Conservation (phyloP, 2,329 filamentous ascomycete species). For the Dactylonectria estremocensis region DNA sequence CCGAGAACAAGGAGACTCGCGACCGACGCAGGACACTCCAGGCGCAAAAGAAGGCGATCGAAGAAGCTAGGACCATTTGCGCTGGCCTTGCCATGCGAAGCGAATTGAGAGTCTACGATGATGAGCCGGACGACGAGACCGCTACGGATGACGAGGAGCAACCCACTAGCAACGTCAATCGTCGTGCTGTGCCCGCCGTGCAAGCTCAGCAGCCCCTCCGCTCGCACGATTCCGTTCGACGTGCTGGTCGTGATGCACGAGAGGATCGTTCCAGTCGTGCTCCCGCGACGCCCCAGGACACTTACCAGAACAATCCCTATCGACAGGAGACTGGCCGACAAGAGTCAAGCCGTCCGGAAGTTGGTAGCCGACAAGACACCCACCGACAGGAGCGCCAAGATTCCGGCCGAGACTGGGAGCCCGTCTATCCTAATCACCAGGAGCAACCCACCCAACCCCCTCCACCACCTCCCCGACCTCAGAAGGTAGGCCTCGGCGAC, state of each 20-base stretch:
- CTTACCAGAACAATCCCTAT: conserved; percentile 40
- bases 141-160: conserved; percentile 52
- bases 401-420: conserved; percentile 48
- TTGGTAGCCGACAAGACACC: conserved; percentile 19
- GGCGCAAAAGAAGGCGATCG: conserved; percentile 65
- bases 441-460: conserved; percentile 46
- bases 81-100: conserved; percentile 68
- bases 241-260: conserved; percentile 43
- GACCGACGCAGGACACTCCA: conserved; percentile 65
- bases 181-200: conserved; percentile 34
- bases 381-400: conserved; percentile 13
- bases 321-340: conserved; percentile 32
- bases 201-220: conserved; percentile 26
- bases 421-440: conserved; percentile 45
- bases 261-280: conserved; percentile 42
- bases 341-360: no score
- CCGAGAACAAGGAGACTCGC: conserved; percentile 68
- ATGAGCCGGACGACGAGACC: conserved; percentile 53
- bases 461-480: conserved; percentile 56
- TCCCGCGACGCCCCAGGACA: conserved; percentile 41
- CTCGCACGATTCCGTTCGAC: conserved; percentile 41
- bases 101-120: conserved; percentile 60
- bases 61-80: conserved; percentile 65
- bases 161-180: conserved; percentile 26
- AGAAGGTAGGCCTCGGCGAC: conserved; percentile 56